Evolutionary conservation across 305 asterid genomes (phyloP).

Genomic region (Andrographis paniculata): DNA sequence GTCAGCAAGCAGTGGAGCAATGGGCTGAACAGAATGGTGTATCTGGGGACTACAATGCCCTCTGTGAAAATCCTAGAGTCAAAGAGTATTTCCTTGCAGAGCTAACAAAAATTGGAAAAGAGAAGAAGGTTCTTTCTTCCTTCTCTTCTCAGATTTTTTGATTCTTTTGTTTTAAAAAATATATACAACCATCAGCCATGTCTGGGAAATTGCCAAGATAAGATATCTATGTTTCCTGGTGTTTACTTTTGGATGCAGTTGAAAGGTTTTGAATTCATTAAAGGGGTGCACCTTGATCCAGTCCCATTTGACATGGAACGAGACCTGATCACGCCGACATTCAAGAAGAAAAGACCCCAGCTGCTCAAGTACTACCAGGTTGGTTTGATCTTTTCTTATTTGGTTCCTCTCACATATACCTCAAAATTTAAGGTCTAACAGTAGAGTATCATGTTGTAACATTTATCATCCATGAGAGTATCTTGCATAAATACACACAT

Average conservation of each 20-base stretch:
- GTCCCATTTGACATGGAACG: constrained; percentile 92
- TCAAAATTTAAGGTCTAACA: no score
- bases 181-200: no score
- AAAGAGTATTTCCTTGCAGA: constrained; percentile 68
- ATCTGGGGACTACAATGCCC: constrained; percentile 60
- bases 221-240: background rate
- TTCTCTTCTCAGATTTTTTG: background rate
- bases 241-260: constrained; percentile 34
- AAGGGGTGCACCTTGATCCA: constrained; percentile 87
- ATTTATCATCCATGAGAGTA: no score
- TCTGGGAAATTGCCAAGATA: no score
- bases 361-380: constrained; percentile 86
- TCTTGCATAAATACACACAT: no score
- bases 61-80: constrained; percentile 54
- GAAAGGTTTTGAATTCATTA: constrained; percentile 81
- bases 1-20: constrained; percentile 43
- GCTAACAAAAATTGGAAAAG: constrained; percentile 58
- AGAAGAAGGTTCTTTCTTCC: constrained; percentile 57
- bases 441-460: no score
- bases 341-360: constrained; percentile 93
- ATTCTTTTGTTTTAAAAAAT: no score
- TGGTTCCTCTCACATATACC: background rate
- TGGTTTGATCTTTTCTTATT: constrained; percentile 5
- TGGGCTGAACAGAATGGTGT: constrained; percentile 67
- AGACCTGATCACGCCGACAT: constrained; percentile 86